phyloP scores from a whole-genome alignment of 805 yeast species.

The Yamadazyma philogaea region DNA sequence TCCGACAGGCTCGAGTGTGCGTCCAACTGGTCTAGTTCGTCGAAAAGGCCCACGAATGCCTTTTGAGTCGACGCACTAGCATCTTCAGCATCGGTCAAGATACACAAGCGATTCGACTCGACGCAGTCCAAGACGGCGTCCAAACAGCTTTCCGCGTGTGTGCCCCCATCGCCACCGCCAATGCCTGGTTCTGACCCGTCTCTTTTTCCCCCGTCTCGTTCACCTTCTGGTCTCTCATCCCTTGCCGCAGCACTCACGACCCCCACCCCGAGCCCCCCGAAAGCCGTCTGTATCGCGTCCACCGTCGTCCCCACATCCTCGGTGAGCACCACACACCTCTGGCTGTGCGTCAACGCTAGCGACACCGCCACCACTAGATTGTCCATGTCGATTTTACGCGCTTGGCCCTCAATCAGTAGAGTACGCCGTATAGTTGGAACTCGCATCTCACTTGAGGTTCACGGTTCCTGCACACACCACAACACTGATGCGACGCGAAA shows the following conservation, averaged over 20 bases:
- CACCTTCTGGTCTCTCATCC: background rate
- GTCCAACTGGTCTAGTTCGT: constrained; percentile 22
- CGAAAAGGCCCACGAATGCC: constrained; percentile 17
- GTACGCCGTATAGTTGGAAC: no score
- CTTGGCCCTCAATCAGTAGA: background rate
- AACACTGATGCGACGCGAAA: background rate
- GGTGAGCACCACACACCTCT: constrained; percentile 4
- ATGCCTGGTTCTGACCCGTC: background rate
- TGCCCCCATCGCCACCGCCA: background rate
- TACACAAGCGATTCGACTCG: background rate
- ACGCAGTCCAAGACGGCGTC: background rate
- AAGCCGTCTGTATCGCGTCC: background rate
- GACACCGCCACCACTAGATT: constrained; percentile 7
- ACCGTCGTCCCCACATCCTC: constrained; percentile 3
- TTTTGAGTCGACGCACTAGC: constrained; percentile 14
- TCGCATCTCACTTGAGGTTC: no score
- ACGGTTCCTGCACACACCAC: background rate
- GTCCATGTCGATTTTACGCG: background rate
- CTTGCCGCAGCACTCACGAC: background rate
- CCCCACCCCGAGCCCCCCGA: background rate
- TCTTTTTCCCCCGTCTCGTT: background rate
- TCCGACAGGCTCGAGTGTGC: constrained; percentile 13
- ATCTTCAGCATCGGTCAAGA: constrained; percentile 9
- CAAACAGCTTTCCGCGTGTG: background rate
- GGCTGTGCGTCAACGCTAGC: constrained; percentile 1